Base-by-base conservation (phyloP, 2,329 filamentous ascomycete species). In the Dissoconium aciculare region DNA sequence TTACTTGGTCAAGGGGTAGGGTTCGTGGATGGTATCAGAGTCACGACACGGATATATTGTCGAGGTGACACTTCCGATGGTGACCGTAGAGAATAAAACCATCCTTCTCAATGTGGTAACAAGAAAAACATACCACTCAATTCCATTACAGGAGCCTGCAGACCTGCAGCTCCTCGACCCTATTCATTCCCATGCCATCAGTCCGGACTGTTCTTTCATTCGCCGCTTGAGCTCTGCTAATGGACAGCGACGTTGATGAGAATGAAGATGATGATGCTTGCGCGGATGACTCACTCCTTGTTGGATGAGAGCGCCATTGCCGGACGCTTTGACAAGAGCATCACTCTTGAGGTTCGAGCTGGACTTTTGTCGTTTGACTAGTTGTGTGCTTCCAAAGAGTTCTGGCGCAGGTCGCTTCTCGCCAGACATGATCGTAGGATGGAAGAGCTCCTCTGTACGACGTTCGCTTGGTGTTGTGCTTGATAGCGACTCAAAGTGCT, bases 101-200 rank as follows among this genome's bases (percentile, higher is more conserved):
- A n/a, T n/a, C n/a, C n/a, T 27, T 9, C 26, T 14, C 13, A n/a
- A 17, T 6, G 23, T 24, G 23, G 19, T n/a, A n/a, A n/a, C n/a
- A n/a, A n/a, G n/a, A n/a, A n/a, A n/a, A n/a, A n/a, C 51, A 71
- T 71, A 50, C 82, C 84, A 29, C 77, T 78, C 33, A 98, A 64
- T 58, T 95, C 83, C 84, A 95, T 94, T 26, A 94, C 78, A 2
- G 87, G 84, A 35, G 87, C 80, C 54, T 91, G 76, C 16, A 98
- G 67, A 31, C 71, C 74, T 53, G 83, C 91, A 27, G 83, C 85
- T 45, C 83, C 71, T 32, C 77, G 71, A 39, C 71, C 69, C 84
- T 92, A 56, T 28, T 32, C 17, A 38, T 27, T 26, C 28, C 32
- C 37, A 31, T 27, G 30, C 24, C 32, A 43, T 50, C 41, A 50